Conservation (phyloP, 805 yeast genomes). For the Lachancea cidri region DNA sequence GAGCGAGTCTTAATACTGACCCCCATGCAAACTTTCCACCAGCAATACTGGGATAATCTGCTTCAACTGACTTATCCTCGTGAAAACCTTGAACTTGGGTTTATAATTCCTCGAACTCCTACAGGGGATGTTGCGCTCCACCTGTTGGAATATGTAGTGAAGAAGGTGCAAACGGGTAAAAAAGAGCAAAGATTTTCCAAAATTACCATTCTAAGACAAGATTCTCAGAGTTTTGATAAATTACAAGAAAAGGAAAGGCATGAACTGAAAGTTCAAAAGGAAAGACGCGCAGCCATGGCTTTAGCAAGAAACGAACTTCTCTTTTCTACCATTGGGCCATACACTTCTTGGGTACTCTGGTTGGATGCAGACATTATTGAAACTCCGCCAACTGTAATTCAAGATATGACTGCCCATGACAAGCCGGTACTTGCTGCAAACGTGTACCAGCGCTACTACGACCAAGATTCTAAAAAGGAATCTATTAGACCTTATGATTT, state of each 20-base stretch:
- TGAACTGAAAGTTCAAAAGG: slow-evolving; percentile 78
- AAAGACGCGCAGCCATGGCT: slow-evolving; percentile 87
- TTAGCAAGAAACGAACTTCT: slow-evolving; percentile 87
- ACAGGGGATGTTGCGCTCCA: slow-evolving; percentile 80
- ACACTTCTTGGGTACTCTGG: slow-evolving; percentile 95
- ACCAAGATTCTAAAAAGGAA: slow-evolving; percentile 49
- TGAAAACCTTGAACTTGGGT: slow-evolving; percentile 79
- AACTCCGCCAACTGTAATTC: slow-evolving; percentile 74
- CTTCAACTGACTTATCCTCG: slow-evolving; percentile 75
- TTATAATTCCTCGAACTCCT: slow-evolving; percentile 76
- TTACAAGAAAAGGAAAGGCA: slow-evolving; percentile 88
- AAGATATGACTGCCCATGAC: slow-evolving; percentile 81
- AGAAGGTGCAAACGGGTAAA: slow-evolving; percentile 60
- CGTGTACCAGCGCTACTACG: slow-evolving; percentile 78
- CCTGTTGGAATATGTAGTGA: slow-evolving; percentile 69
- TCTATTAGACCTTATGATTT: slow-evolving; percentile 85
- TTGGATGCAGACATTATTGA: slow-evolving; percentile 92
- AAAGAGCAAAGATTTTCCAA: slow-evolving; percentile 67
- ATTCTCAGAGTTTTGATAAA: slow-evolving; percentile 66
- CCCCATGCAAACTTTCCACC: slow-evolving; percentile 84
- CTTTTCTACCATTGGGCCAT: slow-evolving; percentile 82
- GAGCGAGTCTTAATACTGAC: slow-evolving; percentile 84
- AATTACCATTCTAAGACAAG: slow-evolving; percentile 87
- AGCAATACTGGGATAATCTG: slow-evolving; percentile 84
- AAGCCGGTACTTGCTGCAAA: slow-evolving; percentile 89